A percentile compares a stretch with the other conserved stretches of the same genome.
Conservation (phyloP, 179 eudicot genomes). For the Beta lomatogona region DNA sequence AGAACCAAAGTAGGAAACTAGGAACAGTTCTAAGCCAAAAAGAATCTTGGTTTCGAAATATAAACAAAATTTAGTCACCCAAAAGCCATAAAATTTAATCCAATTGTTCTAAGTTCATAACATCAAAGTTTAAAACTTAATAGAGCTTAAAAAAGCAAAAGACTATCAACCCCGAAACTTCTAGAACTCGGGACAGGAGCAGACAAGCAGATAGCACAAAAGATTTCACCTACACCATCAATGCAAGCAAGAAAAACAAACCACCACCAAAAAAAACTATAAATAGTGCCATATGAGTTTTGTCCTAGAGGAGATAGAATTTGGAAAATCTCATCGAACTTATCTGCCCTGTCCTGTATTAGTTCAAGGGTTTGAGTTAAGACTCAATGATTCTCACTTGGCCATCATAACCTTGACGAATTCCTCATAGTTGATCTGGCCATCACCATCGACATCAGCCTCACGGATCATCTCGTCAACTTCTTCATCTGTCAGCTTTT, state of each 20-base stretch:
- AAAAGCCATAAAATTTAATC: constrained; percentile 33
- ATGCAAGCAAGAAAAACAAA: constrained; percentile 30
- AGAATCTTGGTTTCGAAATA: constrained; percentile 9
- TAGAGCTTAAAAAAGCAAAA: constrained; percentile 26
- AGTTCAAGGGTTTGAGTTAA: constrained; percentile 26
- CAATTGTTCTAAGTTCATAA: constrained; percentile 39
- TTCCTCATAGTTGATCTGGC: constrained; percentile 41
- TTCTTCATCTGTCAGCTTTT: constrained; percentile 40
- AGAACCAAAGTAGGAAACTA: neutral
- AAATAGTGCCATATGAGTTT: constrained; percentile 35
- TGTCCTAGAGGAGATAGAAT: constrained; percentile 32
- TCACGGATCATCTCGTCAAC: constrained; percentile 45
- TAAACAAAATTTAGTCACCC: constrained; percentile 25
- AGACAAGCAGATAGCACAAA: constrained; percentile 22
- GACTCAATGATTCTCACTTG: constrained; percentile 41
- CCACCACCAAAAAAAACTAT: constrained; percentile 19
- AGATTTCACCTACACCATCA: constrained; percentile 31
- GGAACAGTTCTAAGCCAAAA: neutral
- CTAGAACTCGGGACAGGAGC: constrained; percentile 22
- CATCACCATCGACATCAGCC: constrained; percentile 40
- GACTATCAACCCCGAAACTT: constrained; percentile 35
- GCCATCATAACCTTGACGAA: constrained; percentile 44
- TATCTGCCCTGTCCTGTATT: constrained; percentile 32
- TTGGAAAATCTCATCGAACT: constrained; percentile 32
- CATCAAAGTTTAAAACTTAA: constrained; percentile 15